These are phyloP conservation scores for Lepidium didymum DNA, from an alignment of 345 rosid genomes.

Conservation along the genomic window DNA sequence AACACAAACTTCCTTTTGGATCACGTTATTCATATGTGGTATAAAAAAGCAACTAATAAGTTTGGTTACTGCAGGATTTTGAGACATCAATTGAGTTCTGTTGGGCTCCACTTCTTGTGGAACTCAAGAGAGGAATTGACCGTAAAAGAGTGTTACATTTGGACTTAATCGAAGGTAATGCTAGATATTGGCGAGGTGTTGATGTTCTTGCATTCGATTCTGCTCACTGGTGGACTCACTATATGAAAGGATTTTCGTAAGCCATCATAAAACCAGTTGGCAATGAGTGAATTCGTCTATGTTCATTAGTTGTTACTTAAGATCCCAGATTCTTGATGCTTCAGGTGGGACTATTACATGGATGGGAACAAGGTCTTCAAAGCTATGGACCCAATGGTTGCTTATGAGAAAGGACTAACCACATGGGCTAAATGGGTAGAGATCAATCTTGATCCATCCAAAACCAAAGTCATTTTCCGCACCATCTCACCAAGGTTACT, in stretches of 20 bases:
- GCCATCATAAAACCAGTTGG: neutral
- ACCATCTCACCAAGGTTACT: constrained; percentile 61
- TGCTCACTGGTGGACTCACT: constrained; percentile 99
- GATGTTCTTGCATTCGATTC: constrained; percentile 89
- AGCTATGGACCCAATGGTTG: constrained; percentile 76
- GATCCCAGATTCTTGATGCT: neutral
- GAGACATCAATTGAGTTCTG: constrained; percentile 74
- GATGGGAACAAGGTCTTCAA: constrained; percentile 34
- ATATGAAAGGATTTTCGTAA: constrained; percentile 41
- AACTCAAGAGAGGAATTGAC: constrained; percentile 47
- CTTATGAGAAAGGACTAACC: constrained; percentile 53
- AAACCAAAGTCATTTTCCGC: constrained; percentile 61
- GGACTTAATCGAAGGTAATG: constrained; percentile 87
- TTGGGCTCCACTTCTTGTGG: constrained; percentile 96
- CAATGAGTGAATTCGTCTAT: neutral
- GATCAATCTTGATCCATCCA: constrained; percentile 53
- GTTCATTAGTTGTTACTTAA: neutral
- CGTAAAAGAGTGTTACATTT: constrained; percentile 67
- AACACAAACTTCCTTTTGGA: neutral
- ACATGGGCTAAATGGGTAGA: constrained; percentile 94
- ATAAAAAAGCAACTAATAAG: neutral
- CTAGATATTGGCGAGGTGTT: constrained; percentile 79
- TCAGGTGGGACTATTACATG: constrained; percentile 78
- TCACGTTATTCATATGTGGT: neutral
- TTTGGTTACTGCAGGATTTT: constrained; percentile 46